Conservation (phyloP, 139 green algal genomes). For the Bryopsis sp. region DNA sequence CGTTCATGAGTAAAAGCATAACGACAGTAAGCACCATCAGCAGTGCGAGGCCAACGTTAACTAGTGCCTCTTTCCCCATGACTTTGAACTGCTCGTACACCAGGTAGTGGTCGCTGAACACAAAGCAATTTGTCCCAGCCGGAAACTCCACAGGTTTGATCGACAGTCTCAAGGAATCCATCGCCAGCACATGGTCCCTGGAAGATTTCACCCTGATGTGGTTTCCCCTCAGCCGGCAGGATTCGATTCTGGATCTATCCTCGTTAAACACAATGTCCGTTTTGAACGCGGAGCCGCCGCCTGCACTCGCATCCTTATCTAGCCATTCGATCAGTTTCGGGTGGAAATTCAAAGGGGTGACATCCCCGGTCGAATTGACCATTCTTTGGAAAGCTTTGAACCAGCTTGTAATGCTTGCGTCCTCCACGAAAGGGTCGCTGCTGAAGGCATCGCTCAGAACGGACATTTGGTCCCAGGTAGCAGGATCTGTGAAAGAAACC, state of each 20-base stretch:
- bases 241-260: not conserved
- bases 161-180: not conserved
- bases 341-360: not conserved
- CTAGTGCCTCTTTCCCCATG: not conserved
- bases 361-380: not conserved
- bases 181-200: not conserved
- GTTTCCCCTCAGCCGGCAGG: not conserved
- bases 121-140: not conserved
- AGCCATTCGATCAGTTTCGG: not conserved
- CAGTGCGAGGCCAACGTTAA: not conserved
- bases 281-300: not conserved
- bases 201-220: not conserved
- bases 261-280: not conserved
- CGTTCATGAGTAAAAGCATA: not conserved
- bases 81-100: not conserved
- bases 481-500: not conserved
- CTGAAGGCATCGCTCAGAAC: not conserved
- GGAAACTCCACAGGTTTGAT: not conserved
- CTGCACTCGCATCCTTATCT: not conserved
- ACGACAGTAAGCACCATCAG: not conserved
- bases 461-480: not conserved
- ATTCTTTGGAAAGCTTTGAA: not conserved
- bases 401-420: not conserved
- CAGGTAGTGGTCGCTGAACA: not conserved
- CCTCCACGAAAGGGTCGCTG: not conserved